Evolutionary conservation across 164 flowering plant genomes (phyloP).

Genomic region (Litsea cubeba): DNA sequence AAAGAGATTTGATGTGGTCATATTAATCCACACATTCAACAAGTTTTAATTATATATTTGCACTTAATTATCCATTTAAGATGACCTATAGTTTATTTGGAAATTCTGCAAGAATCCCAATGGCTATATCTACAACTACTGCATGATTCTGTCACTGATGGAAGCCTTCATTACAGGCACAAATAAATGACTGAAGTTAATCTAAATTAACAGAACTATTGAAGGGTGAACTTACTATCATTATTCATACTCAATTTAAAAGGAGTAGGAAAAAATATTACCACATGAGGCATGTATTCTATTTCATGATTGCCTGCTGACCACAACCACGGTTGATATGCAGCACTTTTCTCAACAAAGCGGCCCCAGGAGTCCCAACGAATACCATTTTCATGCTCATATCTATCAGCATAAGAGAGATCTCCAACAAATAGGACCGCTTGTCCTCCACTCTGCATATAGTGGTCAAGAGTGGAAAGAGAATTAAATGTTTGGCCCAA

Average conservation of each 20-base stretch:
- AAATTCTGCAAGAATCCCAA: no score
- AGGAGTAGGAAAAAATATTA: conserved; percentile 21
- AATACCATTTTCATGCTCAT: conserved; percentile 64
- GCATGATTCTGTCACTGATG: no score
- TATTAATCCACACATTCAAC: no score
- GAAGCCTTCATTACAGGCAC: no score
- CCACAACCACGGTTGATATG: conserved; percentile 99
- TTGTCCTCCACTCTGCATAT: conserved; percentile 51
- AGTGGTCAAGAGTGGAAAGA: conserved; percentile 85
- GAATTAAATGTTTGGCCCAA: conserved; percentile 94
- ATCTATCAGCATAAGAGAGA: conserved; percentile 96
- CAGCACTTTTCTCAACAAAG: conserved; percentile 68
- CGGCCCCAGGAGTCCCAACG: conserved; percentile 99
- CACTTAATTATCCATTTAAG: no score
- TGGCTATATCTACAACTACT: no score
- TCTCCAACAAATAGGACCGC: conserved; percentile 84
- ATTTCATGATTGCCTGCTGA: conserved; percentile 94
- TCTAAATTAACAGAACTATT: no score
- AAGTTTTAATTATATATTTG: no score
- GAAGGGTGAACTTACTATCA: no score
- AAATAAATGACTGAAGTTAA: no score
- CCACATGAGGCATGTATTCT: conserved; percentile 87
- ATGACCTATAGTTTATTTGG: no score
- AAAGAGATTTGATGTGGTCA: no score
- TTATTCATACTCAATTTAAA: background rate